Evolutionary conservation across 2,329 filamentous ascomycete species (phyloP), one percentile per base, ranked within the genome.

Genomic region (Trichoderma brevicompactum): DNA sequence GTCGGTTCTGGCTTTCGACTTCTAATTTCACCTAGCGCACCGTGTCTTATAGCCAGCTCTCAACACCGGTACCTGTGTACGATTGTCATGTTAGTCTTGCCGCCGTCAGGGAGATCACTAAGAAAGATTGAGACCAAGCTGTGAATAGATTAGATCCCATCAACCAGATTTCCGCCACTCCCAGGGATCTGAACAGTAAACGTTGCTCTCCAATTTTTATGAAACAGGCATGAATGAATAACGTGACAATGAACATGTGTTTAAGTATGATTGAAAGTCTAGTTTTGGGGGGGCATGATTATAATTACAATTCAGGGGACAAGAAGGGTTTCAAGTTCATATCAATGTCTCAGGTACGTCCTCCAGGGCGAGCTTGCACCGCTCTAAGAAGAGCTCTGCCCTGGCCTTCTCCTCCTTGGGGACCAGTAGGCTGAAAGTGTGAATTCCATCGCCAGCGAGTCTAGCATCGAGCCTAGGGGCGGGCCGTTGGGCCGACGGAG

Each of bases 301-400:
- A 75, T 72, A 69, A 63, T 72, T 76, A 76, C 75, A 75, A 41
- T 67, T 63, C 66, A 67, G 70, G 71, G 66, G 65, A 70, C 67
- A 63, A 28, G 19, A 34, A 55, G 67, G 65, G 55, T 66, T 63
- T 63, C 56, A 69, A 65, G 58, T 66, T 75, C 89, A 73, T 54
- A 96, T 86, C 73, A 96, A 79, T 72, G 89, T 84, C 40, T 89
- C 92, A 13, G 92, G 92, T 78, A 95, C 90, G 69, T 87, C 83
- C 79, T 96, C 92, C 70, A 99, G 78, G 32, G 94, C 88, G 52
- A 84, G 80, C 87, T 97, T 97, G 74, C 97, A 86, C 71, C 92
- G 87, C 79, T 94, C 90, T 69, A 99, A 78, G 80, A 97, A 99
- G 10, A 89, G 83, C 73, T 86, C 84, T 13, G 92, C 95, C 72